Conservation (phyloP, 2,329 filamentous ascomycete genomes). For the Sclerotinia subarctica region DNA sequence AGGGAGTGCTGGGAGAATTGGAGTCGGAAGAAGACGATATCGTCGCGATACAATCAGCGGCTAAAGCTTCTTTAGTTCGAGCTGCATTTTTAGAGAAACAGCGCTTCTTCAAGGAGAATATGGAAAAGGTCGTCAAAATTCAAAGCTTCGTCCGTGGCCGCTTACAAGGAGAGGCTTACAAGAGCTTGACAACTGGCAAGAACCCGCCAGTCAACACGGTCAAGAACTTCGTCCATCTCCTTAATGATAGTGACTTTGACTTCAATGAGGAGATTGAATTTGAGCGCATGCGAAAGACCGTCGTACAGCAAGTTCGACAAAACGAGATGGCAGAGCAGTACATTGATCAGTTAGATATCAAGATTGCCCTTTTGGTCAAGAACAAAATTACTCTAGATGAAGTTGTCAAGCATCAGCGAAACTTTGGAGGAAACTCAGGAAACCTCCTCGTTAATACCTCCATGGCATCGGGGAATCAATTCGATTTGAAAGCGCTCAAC, state of each 20-base stretch:
- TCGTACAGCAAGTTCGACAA: slow-evolving; percentile 94
- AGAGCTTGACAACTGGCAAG: slow-evolving; percentile 91
- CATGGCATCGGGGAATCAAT: slow-evolving; percentile 84
- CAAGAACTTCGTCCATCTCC: slow-evolving; percentile 95
- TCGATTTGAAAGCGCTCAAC: slow-evolving; percentile 95
- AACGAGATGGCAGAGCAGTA: slow-evolving; percentile 98
- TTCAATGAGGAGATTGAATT: slow-evolving; percentile 99
- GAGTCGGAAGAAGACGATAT: slow-evolving; percentile 80
- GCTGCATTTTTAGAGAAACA: slow-evolving; percentile 78
- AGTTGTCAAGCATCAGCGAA: slow-evolving; percentile 93
- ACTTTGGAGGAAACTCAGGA: slow-evolving; percentile 86
- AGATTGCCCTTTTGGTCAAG: slow-evolving; percentile 96
- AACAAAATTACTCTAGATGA: slow-evolving; percentile 99
- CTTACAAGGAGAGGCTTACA: slow-evolving; percentile 96
- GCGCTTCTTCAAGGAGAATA: slow-evolving; percentile 88
- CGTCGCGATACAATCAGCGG: slow-evolving; percentile 69
- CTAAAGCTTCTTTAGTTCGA: slow-evolving; percentile 71
- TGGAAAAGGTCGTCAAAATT: slow-evolving; percentile 98
- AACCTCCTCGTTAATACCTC: slow-evolving; percentile 83
- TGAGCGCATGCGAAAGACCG: slow-evolving; percentile 88
- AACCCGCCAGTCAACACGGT: slow-evolving; percentile 95
- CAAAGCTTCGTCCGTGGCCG: slow-evolving; percentile 95
- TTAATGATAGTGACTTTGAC: slow-evolving; percentile 98
- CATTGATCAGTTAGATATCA: slow-evolving; percentile 97
- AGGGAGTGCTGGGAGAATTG: slow-evolving; percentile 69